These are phyloP conservation scores for Naematelia aurantialba DNA, from an alignment of 768 basidiomycete genomes.

Conservation along the genomic window DNA sequence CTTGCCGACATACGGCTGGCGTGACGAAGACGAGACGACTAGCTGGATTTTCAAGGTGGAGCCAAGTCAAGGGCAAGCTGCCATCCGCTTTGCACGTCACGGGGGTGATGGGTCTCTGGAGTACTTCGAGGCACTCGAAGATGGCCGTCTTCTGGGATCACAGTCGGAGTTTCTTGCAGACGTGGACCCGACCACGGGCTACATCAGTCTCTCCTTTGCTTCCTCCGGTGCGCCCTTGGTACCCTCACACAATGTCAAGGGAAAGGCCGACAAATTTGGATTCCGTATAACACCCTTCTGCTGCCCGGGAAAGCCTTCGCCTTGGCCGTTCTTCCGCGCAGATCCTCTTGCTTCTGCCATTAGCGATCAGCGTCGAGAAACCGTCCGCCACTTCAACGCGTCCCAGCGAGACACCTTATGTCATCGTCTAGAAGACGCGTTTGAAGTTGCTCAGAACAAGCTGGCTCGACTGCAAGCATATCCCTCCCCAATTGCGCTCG, in stretches of 20 bases:
- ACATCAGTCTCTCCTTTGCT: conserved; percentile 11
- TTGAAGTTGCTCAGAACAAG: background rate
- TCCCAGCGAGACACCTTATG: conserved; percentile 6
- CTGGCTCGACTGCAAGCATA: background rate
- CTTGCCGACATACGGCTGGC: background rate
- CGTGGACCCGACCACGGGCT: conserved; percentile 11
- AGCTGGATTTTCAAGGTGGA: conserved; percentile 6
- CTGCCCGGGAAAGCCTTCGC: conserved; percentile 13
- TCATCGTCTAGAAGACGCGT: background rate
- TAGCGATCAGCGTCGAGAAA: conserved; percentile 5
- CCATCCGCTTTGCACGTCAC: background rate
- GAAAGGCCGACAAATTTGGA: background rate
- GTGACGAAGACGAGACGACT: conserved; percentile 6
- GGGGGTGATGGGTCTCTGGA: background rate
- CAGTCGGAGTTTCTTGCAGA: conserved; percentile 6
- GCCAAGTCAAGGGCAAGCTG: background rate
- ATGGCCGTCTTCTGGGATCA: conserved; percentile 8
- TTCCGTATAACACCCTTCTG: conserved; percentile 18
- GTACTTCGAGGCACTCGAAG: background rate
- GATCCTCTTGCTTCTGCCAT: conserved; percentile 9
- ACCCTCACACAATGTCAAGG: background rate
- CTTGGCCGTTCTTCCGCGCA: conserved; percentile 14
- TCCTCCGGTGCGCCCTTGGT: conserved; percentile 11
- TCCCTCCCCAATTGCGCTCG: conserved; percentile 4
- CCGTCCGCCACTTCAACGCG: conserved; percentile 9